These are phyloP conservation scores for Venturia pyrina DNA, from an alignment of 2,329 filamentous ascomycete genomes.

Conservation along the genomic window DNA sequence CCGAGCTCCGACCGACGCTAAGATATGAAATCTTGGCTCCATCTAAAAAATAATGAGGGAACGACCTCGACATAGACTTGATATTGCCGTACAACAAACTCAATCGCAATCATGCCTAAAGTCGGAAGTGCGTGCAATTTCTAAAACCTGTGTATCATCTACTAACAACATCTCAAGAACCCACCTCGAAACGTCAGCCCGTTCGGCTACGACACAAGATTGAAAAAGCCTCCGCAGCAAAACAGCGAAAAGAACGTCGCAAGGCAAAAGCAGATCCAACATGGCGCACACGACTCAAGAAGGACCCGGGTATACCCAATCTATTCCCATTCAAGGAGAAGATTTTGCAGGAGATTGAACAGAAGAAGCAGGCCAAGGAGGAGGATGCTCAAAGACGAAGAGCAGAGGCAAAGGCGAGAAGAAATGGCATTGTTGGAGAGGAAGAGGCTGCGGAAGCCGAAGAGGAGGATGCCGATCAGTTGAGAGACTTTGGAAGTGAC, in stretches of 20 bases:
- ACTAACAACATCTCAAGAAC: constrained; percentile 54
- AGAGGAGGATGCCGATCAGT: constrained; percentile 25
- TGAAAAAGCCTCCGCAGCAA: constrained; percentile 79
- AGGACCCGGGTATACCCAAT: constrained; percentile 95
- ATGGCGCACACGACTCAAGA: constrained; percentile 93
- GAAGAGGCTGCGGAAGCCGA: constrained; percentile 40
- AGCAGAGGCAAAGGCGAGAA: constrained; percentile 52
- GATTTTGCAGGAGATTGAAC: constrained; percentile 88
- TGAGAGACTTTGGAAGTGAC: constrained; percentile 13
- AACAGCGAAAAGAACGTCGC: constrained; percentile 85
- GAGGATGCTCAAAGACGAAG: constrained; percentile 64
- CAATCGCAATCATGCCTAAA: constrained; percentile 24
- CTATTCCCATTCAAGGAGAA: constrained; percentile 97
- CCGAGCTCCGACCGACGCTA: constrained; percentile 3
- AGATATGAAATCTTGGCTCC: constrained; percentile 10
- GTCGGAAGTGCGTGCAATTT: constrained; percentile 28
- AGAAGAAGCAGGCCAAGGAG: constrained; percentile 67
- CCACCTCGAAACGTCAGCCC: constrained; percentile 84
- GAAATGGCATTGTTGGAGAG: constrained; percentile 27
- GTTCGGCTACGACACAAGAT: constrained; percentile 92
- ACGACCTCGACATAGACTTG: neutral
- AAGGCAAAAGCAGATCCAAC: constrained; percentile 90
- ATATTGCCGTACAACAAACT: constrained; percentile 15
- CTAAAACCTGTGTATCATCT: too few species aligned
- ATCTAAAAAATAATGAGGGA: constrained; percentile 6